These are phyloP conservation scores for Russula earlei DNA, from an alignment of 768 basidiomycete species.

Conservation along the genomic window DNA sequence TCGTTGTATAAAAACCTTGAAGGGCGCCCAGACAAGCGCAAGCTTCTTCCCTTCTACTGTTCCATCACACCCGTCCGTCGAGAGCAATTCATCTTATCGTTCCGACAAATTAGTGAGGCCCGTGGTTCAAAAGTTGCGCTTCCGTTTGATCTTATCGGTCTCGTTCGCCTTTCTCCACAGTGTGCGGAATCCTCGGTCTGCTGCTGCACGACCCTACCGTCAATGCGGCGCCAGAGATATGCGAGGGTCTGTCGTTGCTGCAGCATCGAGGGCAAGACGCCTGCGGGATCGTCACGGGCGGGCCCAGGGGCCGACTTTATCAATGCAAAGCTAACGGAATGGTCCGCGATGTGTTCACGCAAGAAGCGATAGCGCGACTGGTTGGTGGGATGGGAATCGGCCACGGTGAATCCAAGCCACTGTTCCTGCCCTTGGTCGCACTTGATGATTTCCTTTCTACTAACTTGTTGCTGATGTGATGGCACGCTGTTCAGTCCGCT, in stretches of 20 bases:
- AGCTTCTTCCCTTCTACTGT: too few species aligned
- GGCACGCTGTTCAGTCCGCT: constrained; percentile 59
- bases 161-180: constrained; percentile 29
- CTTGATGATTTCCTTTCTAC: too few species aligned
- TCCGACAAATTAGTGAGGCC: neutral
- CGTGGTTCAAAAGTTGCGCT: neutral
- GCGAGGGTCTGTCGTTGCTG: constrained; percentile 88
- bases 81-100: too few species aligned
- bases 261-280: constrained; percentile 99
- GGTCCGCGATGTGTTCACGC: constrained; percentile 95
- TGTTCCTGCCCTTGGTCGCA: too few species aligned
- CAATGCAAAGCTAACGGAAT: constrained; percentile 99
- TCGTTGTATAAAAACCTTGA: too few species aligned
- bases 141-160: neutral
- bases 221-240: constrained; percentile 80
- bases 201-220: constrained; percentile 67
- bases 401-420: constrained; percentile 53
- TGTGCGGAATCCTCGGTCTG: constrained; percentile 93
- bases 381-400: constrained; percentile 96
- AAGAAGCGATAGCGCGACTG: constrained; percentile 60
- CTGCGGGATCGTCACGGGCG: constrained; percentile 94
- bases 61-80: too few species aligned
- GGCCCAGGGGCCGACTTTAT: constrained; percentile 87
- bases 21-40: too few species aligned
- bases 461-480: neutral